Percentiles rank a stretch among this genome's conserved stretches.
Conservation (phyloP, 129 eudicot genomes). For the Helianthus annuus region DNA sequence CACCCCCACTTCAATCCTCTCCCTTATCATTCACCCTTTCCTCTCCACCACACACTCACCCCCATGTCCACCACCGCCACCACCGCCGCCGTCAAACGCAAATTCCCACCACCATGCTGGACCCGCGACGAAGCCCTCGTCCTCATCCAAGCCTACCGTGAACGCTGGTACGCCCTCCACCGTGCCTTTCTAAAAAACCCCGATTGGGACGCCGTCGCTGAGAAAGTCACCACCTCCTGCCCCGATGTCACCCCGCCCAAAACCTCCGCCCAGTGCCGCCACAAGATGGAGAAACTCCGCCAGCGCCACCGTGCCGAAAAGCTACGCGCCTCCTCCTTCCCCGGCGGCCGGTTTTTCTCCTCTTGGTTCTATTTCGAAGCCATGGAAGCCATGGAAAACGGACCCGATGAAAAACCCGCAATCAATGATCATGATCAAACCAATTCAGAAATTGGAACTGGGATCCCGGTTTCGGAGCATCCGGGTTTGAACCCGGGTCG, state of each 20-base stretch:
- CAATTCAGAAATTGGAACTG: background rate
- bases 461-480: background rate
- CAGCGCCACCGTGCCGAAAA: constrained; percentile 90
- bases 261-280: constrained; percentile 99
- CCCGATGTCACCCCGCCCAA: constrained; percentile 70
- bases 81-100: constrained; percentile 46
- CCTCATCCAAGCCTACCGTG: constrained; percentile 78
- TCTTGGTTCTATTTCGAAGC: constrained; percentile 80
- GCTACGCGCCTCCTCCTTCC: constrained; percentile 66
- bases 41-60: constrained; percentile 6
- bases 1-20: background rate
- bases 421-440: background rate
- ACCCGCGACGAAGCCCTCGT: constrained; percentile 80
- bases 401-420: constrained; percentile 26
- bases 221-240: constrained; percentile 51
- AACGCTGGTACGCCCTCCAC: constrained; percentile 88
- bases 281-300: constrained; percentile 99
- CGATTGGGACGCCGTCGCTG: constrained; percentile 96
- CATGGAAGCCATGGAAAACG: constrained; percentile 90
- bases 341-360: constrained; percentile 56
- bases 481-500: constrained; percentile 32
- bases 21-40: background rate
- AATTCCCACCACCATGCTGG: constrained; percentile 98
- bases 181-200: constrained; percentile 88
- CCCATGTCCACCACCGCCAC: constrained; percentile 36